Percentiles rank a stretch among this genome's conserved stretches.
Evolutionary conservation across 2,329 filamentous ascomycete genomes (phyloP).

Genomic region (Penicillium sp.): DNA sequence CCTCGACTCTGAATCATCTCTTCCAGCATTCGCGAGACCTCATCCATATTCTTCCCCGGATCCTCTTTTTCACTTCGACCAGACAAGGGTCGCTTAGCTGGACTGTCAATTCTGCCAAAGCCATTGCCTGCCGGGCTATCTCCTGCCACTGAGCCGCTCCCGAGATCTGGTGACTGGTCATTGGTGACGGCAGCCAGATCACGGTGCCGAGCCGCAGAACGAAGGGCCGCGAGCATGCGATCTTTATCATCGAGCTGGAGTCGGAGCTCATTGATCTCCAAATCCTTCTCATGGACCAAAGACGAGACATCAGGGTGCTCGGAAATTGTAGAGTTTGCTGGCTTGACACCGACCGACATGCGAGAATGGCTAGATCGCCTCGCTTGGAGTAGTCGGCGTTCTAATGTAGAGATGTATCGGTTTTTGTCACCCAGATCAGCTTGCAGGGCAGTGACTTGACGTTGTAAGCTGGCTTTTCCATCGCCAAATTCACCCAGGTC

Average conservation of each 20-base stretch:
- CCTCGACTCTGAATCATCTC: slow-evolving; percentile 94
- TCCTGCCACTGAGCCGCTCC: slow-evolving; percentile 28
- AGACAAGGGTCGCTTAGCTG: slow-evolving; percentile 34
- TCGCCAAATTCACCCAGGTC: slow-evolving; percentile 85
- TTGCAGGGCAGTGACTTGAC: slow-evolving; percentile 90
- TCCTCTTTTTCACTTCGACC: slow-evolving; percentile 35
- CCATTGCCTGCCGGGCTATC: slow-evolving; percentile 21
- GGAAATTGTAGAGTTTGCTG: slow-evolving; percentile 65
- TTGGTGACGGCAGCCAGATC: slow-evolving; percentile 70
- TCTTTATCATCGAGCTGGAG: slow-evolving; percentile 92
- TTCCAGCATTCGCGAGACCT: slow-evolving; percentile 90
- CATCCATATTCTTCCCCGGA: slow-evolving; percentile 72
- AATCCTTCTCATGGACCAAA: slow-evolving; percentile 82
- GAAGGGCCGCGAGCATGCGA: slow-evolving; percentile 83
- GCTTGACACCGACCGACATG: slow-evolving; percentile 71
- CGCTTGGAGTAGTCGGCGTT: slow-evolving; percentile 89
- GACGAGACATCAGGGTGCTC: slow-evolving; percentile 76
- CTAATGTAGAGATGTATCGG: slow-evolving; percentile 89
- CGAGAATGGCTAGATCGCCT: slow-evolving; percentile 86
- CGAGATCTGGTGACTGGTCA: slow-evolving; percentile 37
- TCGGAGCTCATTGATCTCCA: slow-evolving; percentile 88
- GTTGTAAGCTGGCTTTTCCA: slow-evolving; percentile 75
- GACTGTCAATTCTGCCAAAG: slow-evolving; percentile 29
- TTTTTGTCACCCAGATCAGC: slow-evolving; percentile 97
- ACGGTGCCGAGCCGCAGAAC: slow-evolving; percentile 80